Base-by-base conservation (phyloP, 148 eudicot genomes). In the Polygonum aviculare region DNA sequence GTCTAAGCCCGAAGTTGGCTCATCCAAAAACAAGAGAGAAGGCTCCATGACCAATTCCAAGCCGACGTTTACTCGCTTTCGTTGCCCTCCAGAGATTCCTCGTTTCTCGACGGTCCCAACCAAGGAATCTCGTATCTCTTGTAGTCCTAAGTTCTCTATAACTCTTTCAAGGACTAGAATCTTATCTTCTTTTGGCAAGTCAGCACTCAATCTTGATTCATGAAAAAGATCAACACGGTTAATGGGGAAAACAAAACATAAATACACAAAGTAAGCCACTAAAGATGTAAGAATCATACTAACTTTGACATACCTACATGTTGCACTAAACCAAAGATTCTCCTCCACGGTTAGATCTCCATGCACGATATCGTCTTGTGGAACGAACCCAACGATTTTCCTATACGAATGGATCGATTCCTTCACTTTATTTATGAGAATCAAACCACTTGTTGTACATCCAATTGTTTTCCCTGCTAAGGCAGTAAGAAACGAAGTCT, bases 301-400 rank as follows among this genome's bases (percentile, higher is more conserved):
- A 26, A 26, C 1, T 38, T n/a, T n/a, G 15, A 45, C 77, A 60
- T 82, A 85, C 87, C 87, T 82, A 81, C 85, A 85, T 70, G 78
- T 82, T 67, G 87, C 87, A 76, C 87, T 85, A 77, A 85, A 85
- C 85, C 85, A 85, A 21, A 85, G 77, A 76, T 85, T 85, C 51
- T 72, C 75, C 75, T 72, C 75, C 54, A 72, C 75, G 2, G 75
- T 41, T 2, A 72, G 33, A 36, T 72, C 44, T 44, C 75, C 75
- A 72, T 72, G 75, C 33, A 72, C 75, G 26, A 72, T 72, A 45
- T 72, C 75, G 10, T 72, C 75, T 48, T 72, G 75, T 3, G 75
- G 75, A 19, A 72, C 75, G 21, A 72, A 72, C 11, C 87, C 87
- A 21, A 77, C 79, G 9, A 85, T 85, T 75, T 85, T 85, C 59